Base-by-base conservation (phyloP, 192 early-diverging fungal species). In the Jimgerdemannia flammicorona region DNA sequence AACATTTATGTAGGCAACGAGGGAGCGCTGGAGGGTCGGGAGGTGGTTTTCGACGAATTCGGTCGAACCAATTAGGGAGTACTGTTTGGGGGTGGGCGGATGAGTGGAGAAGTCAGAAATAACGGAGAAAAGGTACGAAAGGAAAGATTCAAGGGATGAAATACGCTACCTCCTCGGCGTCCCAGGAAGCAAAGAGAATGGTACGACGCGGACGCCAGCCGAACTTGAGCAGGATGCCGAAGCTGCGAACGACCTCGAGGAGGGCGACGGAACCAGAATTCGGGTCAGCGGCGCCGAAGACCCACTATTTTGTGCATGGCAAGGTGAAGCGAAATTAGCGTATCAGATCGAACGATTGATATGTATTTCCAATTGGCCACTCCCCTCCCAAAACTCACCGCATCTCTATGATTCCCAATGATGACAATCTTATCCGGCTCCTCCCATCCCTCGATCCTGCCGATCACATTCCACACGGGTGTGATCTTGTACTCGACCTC, bases 401-500 rank as follows among this genome's bases (percentile, higher is more conserved):
- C 84, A 71, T 91, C 90, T 63, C 90, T 82, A 63, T 91, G 90
- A 75, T 75, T 75, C 66, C 75, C 80, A 20, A 81, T 67, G 64
- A 92, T 81, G 44, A 91, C 83, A 0, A 84, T 83, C 3, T 81
- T 79, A 64, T 89, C 85, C 7, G 90, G 83, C 40, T 90, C 86
- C 68, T 83, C 83, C 64, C 78, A 78, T 54, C 91, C 91, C 41
- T 83, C 70, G 73, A 92, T 92, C n/a, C 79, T 81, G n/a, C 80
- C 85, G 40, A 92, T 88, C 40, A 92, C 90, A 69, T 92, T 88
- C 83, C 87, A 90, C 59, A 92, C 87, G 20, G 90, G 81, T 4
- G 79, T 80, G 1, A 83, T 85, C 54, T 86, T 84, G 75, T 86
- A 86, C 40, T 87, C 83, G 17, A 89, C 78, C 63, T 79, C 75